Percentiles rank a stretch among this genome's conserved stretches.
These are phyloP conservation scores for Serendipita sp. DNA, from an alignment of 768 basidiomycete species.

Conservation along the genomic window DNA sequence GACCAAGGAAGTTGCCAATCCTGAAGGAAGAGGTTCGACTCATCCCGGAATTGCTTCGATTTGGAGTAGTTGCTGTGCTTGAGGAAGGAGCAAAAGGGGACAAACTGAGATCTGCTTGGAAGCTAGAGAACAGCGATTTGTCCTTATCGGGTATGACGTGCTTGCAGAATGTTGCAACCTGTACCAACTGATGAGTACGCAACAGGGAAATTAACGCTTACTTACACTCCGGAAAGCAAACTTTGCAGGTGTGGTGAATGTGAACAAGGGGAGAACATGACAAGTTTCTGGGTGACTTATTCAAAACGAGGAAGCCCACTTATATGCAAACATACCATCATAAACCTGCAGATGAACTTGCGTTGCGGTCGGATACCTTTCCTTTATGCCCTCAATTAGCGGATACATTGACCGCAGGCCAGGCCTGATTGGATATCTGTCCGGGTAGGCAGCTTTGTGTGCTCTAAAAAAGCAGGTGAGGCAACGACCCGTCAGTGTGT, in stretches of 20 bases:
- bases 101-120: background rate
- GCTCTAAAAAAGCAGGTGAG: slow-evolving; percentile 27
- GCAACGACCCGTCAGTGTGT: background rate
- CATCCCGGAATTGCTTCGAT: background rate
- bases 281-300: slow-evolving; percentile 40
- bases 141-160: slow-evolving; percentile 12
- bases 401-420: slow-evolving; percentile 26
- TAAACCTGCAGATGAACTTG: slow-evolving; percentile 87
- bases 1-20: background rate
- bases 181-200: background rate
- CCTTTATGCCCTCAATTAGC: slow-evolving; percentile 20
- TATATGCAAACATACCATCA: slow-evolving; percentile 37
- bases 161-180: slow-evolving; percentile 17
- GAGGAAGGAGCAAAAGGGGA: background rate
- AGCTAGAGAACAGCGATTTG: background rate
- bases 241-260: slow-evolving; percentile 35
- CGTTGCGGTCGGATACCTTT: slow-evolving; percentile 30
- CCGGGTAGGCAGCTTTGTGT: slow-evolving; percentile 81
- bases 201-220: background rate
- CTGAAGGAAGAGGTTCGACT: background rate
- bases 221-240: slow-evolving; percentile 6
- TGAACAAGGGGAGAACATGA: slow-evolving; percentile 60
- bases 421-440: slow-evolving; percentile 43
- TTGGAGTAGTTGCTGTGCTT: background rate
- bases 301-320: slow-evolving; percentile 2